Evolutionary conservation across 257 asterid species (phyloP), one percentile per base, ranked within the genome.

Genomic region (Euphrasia confusa): DNA sequence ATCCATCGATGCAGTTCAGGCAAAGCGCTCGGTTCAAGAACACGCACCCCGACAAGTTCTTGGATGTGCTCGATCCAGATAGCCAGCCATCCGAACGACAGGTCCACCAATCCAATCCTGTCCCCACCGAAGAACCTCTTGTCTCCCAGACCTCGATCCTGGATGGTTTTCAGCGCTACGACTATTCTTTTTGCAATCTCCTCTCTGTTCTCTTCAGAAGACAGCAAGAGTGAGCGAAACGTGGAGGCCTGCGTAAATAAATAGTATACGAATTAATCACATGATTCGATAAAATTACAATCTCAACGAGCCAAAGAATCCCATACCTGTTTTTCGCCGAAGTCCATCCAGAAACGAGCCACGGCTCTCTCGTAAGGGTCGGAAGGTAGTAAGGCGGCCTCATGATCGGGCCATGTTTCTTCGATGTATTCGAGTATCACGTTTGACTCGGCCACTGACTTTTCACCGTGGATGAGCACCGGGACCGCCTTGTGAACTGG

Each of bases 121-220:
- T 61, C 44, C 7, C 81, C 83, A 0, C 82, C 80, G 6, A 80
- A 77, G 72, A 75, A 80, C 49, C 69, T 75, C 66, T 80, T 72
- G 5, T 58, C 83, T 13, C 76, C 86, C 27, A 80, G 72, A 5
- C 74, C 79, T 58, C 54, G 67, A 21, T 81, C 86, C 66, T 78
- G 72, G 30, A 78, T 63, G 54, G 42, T 71, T 35, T 58, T 71
- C 17, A 75, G 65, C 55, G 67, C 40, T 52, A 75, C 78, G 32
- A 57, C 32, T 12, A 60, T 69, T 55, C 61, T 28, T 52, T 42
- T 18, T 59, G 68, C 63, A 5, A 72, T 37, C 60, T 59, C 55
- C 10, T 72, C 74, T 32, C 21, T 72, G n/a, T 72, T 64, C 74
- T 75, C 81, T 48, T 64, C 68, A 0, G 79, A 28, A 10, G 75